Evolutionary conservation across 2,329 filamentous ascomycete species (phyloP).

Genomic region (Colletotrichum higginsianum): DNA sequence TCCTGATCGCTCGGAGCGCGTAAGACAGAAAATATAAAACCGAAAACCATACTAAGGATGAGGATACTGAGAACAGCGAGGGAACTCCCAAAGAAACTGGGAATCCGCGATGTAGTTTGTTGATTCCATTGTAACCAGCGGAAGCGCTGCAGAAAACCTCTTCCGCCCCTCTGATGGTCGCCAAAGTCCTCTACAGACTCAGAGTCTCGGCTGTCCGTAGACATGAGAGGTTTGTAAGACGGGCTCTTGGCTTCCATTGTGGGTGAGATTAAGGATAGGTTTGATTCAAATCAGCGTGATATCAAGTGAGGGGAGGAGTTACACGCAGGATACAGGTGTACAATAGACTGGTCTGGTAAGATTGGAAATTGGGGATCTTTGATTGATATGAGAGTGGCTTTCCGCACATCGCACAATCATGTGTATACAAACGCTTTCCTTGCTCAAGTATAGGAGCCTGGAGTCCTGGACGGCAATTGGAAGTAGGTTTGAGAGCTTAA

Average conservation of each 20-base stretch:
- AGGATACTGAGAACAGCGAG: neutral
- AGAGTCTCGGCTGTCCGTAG: conserved; percentile 12
- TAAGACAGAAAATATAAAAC: conserved; percentile 15
- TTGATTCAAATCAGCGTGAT: neutral
- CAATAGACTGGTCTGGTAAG: too few species aligned
- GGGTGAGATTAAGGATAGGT: neutral
- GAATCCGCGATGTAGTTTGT: neutral
- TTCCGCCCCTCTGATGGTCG: neutral
- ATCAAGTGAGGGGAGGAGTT: neutral
- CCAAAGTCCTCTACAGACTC: conserved; percentile 17
- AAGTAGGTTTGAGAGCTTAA: too few species aligned
- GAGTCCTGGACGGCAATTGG: too few species aligned
- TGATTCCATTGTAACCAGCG: conserved; percentile 5
- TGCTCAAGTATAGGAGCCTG: too few species aligned
- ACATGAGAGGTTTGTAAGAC: conserved; percentile 28
- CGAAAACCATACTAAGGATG: conserved; percentile 9
- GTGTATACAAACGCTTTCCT: too few species aligned
- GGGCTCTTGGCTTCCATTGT: neutral
- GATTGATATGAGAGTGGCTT: too few species aligned
- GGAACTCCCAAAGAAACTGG: neutral
- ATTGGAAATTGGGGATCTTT: too few species aligned
- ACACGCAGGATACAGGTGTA: too few species aligned
- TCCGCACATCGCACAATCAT: too few species aligned
- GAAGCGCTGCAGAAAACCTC: neutral
- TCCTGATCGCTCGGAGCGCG: conserved; percentile 22